A percentile compares a stretch with the other conserved stretches of the same genome.
Conservation (phyloP, 805 yeast species). For the Metschnikowia drakensbergensis region DNA sequence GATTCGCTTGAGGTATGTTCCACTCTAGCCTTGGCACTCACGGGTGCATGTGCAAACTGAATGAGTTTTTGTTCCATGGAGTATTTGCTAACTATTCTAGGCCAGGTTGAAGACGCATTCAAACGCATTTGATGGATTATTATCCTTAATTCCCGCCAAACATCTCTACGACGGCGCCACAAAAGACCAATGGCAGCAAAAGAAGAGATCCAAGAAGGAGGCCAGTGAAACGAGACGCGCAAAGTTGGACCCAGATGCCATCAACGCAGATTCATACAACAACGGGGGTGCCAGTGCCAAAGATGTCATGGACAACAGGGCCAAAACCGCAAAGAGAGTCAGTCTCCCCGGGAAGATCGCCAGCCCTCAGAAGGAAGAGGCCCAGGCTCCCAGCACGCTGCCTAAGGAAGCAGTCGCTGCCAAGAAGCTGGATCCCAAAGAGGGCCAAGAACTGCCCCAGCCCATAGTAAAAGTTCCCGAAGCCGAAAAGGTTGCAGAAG, state of each 20-base stretch:
- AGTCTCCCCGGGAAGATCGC: conserved; percentile 32
- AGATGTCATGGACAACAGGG: conserved; percentile 54
- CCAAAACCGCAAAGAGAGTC: conserved; percentile 50
- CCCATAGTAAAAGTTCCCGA: neutral
- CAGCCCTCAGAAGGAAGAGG: conserved; percentile 9
- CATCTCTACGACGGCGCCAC: conserved; percentile 90
- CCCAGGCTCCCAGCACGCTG: neutral
- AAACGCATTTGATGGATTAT: conserved; percentile 79
- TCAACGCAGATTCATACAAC: conserved; percentile 39
- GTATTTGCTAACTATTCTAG: conserved; percentile 26
- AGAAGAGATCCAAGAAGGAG: conserved; percentile 69
- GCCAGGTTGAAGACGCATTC: conserved; percentile 78
- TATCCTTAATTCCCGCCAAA: conserved; percentile 90
- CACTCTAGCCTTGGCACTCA: neutral
- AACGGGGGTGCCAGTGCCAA: conserved; percentile 50
- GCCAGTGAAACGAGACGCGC: conserved; percentile 55
- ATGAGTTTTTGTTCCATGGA: neutral
- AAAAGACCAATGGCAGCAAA: conserved; percentile 85
- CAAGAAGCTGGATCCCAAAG: neutral
- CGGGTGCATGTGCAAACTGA: neutral
- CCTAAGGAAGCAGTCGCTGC: neutral
- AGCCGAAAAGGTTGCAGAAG: neutral
- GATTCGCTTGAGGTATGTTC: conserved; percentile 57
- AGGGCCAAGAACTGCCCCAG: conserved; percentile 7
- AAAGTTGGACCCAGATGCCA: conserved; percentile 69